Conservation (phyloP, 805 yeast species). For the Saccharomycopsis malanga region DNA sequence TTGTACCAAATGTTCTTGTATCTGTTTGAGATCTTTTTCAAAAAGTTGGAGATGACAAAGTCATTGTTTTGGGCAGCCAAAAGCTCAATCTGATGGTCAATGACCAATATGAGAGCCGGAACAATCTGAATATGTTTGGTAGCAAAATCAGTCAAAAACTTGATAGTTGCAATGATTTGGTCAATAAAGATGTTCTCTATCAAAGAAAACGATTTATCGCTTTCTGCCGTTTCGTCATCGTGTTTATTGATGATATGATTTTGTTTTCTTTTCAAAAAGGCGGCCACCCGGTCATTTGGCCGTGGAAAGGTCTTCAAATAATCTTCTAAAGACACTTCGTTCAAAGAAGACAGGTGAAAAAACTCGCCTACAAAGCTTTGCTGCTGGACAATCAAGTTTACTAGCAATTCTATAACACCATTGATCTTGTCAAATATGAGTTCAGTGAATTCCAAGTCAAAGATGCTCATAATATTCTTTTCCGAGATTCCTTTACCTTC, state of each 20-base stretch:
- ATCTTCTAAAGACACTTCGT: constrained; percentile 34
- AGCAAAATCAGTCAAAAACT: constrained; percentile 21
- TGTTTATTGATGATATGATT: constrained; percentile 8
- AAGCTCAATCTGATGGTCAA: constrained; percentile 11
- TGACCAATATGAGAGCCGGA: constrained; percentile 11
- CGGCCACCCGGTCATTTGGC: constrained; percentile 23
- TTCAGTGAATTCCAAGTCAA: constrained; percentile 14
- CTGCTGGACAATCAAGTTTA: constrained; percentile 32
- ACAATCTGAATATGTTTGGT: constrained; percentile 11
- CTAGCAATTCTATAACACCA: constrained; percentile 15
- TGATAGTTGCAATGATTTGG: constrained; percentile 27
- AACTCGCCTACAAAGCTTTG: constrained; percentile 42
- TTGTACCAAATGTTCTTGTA: constrained; percentile 15
- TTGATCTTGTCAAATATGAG: constrained; percentile 11
- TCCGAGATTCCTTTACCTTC: background rate
- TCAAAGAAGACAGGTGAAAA: constrained; percentile 38
- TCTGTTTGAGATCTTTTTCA: constrained; percentile 15
- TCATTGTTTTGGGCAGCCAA: constrained; percentile 13
- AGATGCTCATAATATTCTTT: constrained; percentile 7
- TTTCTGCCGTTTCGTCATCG: constrained; percentile 28
- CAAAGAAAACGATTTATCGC: constrained; percentile 25
- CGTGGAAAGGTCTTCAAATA: constrained; percentile 31
- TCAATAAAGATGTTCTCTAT: constrained; percentile 29
- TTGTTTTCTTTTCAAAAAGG: constrained; percentile 3
- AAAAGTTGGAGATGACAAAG: constrained; percentile 9